A percentile compares a stretch with the other conserved stretches of the same genome.
phyloP scores from a whole-genome alignment of 2,329 filamentous ascomycete genomes.

The Exophiala alcalophila region DNA sequence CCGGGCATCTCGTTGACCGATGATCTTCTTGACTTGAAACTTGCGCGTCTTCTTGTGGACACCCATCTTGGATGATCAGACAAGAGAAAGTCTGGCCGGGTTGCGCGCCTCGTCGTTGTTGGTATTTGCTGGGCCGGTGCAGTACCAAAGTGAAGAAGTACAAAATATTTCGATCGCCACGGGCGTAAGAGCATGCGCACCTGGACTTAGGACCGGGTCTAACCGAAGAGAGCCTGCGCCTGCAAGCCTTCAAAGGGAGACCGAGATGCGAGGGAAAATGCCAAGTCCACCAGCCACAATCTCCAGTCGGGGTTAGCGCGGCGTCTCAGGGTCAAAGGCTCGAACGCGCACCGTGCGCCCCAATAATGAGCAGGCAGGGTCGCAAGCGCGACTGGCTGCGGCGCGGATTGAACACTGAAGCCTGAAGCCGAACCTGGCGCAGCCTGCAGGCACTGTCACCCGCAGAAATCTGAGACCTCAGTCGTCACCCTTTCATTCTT shows the following conservation, averaged over 20 bases:
- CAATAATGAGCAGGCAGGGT: no score
- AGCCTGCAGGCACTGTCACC: no score
- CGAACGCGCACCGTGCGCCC: no score
- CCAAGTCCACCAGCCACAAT: no score
- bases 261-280: neutral
- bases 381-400: no score
- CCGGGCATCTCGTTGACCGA: constrained; percentile 75
- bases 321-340: no score
- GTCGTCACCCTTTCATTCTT: constrained; percentile 13
- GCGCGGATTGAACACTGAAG: no score
- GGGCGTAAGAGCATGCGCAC: constrained; percentile 11
- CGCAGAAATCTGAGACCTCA: constrained; percentile 11
- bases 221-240: constrained; percentile 10
- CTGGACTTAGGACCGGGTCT: constrained; percentile 19
- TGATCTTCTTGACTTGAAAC: constrained; percentile 79
- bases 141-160: constrained; percentile 1
- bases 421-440: no score
- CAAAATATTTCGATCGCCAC: constrained; percentile 13
- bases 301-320: no score
- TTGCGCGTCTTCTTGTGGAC: constrained; percentile 87
- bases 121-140: neutral
- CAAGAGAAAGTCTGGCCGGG: no score
- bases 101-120: neutral
- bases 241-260: no score
- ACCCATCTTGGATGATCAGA: constrained; percentile 64